A percentile compares a stretch with the other conserved stretches of the same genome.
phyloP scores from a whole-genome alignment of 2,329 filamentous ascomycete genomes.

The Arthroderma sp. region DNA sequence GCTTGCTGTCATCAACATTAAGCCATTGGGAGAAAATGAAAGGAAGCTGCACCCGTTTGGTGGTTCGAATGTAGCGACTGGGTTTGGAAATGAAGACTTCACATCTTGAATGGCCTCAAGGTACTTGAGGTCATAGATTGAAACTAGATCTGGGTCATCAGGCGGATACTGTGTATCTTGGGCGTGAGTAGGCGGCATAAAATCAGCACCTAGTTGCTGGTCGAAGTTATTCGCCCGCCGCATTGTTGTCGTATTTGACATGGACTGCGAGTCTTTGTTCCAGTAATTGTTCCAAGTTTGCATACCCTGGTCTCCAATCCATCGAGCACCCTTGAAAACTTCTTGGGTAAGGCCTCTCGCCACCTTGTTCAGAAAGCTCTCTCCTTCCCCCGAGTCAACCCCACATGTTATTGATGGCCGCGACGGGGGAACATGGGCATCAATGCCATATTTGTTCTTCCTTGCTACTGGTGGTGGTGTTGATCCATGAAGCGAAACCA shows the following conservation, averaged over 20 bases:
- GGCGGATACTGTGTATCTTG: conserved; percentile 25
- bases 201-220: conserved; percentile 16
- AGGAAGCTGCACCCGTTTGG: conserved; percentile 38
- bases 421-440: conserved; percentile 29
- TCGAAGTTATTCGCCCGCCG: conserved; percentile 17
- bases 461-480: conserved; percentile 24
- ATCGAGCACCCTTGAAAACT: conserved; percentile 34
- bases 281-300: conserved; percentile 40
- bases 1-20: conserved; percentile 35
- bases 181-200: conserved; percentile 36
- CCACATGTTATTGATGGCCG: conserved; percentile 31
- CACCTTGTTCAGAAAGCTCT: conserved; percentile 35
- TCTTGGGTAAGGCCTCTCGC: conserved; percentile 38
- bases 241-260: conserved; percentile 7
- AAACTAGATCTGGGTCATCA: conserved; percentile 32
- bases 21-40: conserved; percentile 35
- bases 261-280: conserved; percentile 29
- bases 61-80: conserved; percentile 33
- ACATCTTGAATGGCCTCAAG: conserved; percentile 28
- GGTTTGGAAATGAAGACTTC: conserved; percentile 22
- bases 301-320: conserved; percentile 37
- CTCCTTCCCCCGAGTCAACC: conserved; percentile 34
- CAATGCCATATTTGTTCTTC: conserved; percentile 27
- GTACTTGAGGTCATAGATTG: conserved; percentile 32
- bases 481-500: conserved; percentile 27